phyloP scores from a whole-genome alignment of 495 filamentous ascomycete species.

The Podospora pseudoanserina region DNA sequence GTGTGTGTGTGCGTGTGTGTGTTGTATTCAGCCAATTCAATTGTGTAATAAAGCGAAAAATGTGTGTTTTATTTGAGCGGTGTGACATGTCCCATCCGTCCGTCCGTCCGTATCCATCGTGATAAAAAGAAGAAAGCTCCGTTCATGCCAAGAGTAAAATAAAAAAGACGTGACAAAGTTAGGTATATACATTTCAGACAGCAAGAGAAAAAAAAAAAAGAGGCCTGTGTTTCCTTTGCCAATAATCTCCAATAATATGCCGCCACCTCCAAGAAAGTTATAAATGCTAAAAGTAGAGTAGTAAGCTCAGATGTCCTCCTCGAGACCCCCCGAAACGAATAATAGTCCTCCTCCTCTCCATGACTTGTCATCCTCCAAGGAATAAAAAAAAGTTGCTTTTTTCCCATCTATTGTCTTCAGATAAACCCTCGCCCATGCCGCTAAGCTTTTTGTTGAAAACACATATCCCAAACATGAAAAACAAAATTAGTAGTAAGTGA shows the following conservation, averaged over 20 bases:
- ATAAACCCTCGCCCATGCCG: not conserved
- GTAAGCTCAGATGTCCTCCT: not conserved
- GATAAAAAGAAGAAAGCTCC: not conserved
- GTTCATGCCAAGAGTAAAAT: not conserved
- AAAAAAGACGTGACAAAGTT: not conserved
- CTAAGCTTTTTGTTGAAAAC: constrained; percentile 6
- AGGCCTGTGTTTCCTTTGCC: not conserved
- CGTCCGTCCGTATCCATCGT: not conserved
- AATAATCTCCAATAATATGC: not conserved
- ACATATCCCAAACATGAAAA: not conserved
- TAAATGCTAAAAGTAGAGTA: not conserved
- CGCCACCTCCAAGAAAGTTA: not conserved
- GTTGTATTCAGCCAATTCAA: not conserved
- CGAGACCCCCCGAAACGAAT: not conserved
- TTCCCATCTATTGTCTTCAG: not conserved
- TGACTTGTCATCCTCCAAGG: not conserved
- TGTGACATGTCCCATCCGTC: not conserved
- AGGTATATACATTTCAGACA: not conserved
- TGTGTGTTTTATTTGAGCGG: not conserved
- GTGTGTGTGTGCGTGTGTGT: not conserved
- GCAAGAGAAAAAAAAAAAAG: not conserved
- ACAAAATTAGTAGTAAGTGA: not conserved
- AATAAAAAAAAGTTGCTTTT: constrained; percentile 1
- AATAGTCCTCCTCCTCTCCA: not conserved
- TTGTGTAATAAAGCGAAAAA: not conserved